Conservation (phyloP, 208 protist genomes). For the Leishmania mexicana region DNA sequence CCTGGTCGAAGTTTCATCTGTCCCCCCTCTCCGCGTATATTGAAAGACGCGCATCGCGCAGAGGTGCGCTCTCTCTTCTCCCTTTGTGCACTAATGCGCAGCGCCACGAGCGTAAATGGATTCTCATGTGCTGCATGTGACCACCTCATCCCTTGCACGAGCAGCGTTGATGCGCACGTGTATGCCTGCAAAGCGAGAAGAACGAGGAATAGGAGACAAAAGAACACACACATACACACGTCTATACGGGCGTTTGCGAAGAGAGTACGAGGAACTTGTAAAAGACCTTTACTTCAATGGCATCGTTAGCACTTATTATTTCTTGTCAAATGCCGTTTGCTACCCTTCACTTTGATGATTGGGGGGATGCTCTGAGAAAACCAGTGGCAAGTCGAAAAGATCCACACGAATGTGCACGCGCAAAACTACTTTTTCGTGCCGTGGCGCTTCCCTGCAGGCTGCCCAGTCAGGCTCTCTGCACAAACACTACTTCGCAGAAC, state of each 20-base stretch:
- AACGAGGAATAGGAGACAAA: not conserved
- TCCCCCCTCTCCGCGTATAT: not conserved
- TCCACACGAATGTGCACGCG: not conserved
- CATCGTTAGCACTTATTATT: slow-evolving; percentile 4
- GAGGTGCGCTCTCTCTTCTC: not conserved
- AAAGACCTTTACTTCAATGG: no score
- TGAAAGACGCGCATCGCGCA: not conserved
- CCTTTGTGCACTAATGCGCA: not conserved
- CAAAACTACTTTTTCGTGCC: not conserved
- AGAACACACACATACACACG: not conserved
- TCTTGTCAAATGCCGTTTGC: not conserved
- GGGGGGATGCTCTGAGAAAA: not conserved
- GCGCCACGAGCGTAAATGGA: not conserved
- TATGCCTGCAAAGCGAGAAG: not conserved
- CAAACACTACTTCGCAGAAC: not conserved
- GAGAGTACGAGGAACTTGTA: not conserved
- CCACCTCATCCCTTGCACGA: not conserved
- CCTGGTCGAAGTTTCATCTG: not conserved
- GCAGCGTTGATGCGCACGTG: not conserved
- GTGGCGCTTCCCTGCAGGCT: not conserved
- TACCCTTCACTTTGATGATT: not conserved
- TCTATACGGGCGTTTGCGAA: not conserved
- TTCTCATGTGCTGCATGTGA: not conserved
- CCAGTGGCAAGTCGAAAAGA: not conserved
- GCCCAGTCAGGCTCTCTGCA: not conserved